Base-by-base conservation (phyloP, 129 eudicot genomes). In the Pittosporum tobira region DNA sequence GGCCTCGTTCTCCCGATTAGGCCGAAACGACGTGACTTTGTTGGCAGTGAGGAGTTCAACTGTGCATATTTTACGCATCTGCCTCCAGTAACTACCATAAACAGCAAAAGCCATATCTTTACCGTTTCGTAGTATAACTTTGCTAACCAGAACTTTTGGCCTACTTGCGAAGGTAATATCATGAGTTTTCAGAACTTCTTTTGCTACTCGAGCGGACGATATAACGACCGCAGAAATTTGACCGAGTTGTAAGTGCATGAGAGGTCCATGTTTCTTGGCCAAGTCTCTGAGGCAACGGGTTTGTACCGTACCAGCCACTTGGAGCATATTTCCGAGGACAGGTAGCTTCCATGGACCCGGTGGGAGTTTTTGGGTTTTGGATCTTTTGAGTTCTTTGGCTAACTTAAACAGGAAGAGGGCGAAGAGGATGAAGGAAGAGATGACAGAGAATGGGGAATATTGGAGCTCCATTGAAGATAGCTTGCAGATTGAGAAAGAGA, bases 41-140 rank as follows among this genome's bases (percentile, higher is more conserved):
- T 71, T 71, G 53, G 71, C 54, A 42, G 59, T 71, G 40, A 71
- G 66, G 22, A 71, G 71, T 45, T 71, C 76, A 47, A 64, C 20
- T 7, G 70, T 18, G 34, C 51, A 51, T 15, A 72, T 65, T 55
- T 65, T 72, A 40, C n/a, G n/a, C n/a, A n/a, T n/a, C n/a, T n/a
- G n/a, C n/a, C n/a, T n/a, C n/a, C n/a, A n/a, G n/a, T n/a, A 58
- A 29, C 68, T 62, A 0, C 71, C 71, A 5, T 72, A 72, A 2
- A 62, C 62, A n/a, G 62, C 45, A 3, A 56, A 57, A 10, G 71
- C 77, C 12, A 72, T 59, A 40, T 72, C 77, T 0, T 40, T 25
- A 18, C 28, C 21, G 12, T 60, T 48, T 22, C 65, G 65, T 23
- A 43, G 27, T 4, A 72, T 40, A 15, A 57, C 48, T 43, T 65